A percentile compares a stretch with the other conserved stretches of the same genome.
Evolutionary conservation across 345 rosid genomes (phyloP).

Genomic region (Populus deltoides): DNA sequence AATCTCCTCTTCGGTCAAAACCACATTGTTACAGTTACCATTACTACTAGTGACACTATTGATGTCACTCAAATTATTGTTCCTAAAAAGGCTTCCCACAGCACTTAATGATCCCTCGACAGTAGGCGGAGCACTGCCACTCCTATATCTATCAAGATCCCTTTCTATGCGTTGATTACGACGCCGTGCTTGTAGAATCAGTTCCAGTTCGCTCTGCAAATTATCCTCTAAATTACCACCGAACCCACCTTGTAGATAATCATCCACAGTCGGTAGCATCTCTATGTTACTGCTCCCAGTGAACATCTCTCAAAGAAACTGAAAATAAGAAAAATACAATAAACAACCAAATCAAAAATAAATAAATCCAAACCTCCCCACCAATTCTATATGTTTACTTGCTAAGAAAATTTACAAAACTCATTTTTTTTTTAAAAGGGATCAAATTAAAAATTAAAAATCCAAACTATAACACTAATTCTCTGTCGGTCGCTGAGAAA

Average conservation of each 20-base stretch:
- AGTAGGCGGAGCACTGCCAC: conserved; percentile 96
- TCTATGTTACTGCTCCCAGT: conserved; percentile 56
- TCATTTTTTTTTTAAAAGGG: background rate
- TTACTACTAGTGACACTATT: conserved; percentile 12
- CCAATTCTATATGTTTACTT: background rate
- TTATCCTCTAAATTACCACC: conserved; percentile 53
- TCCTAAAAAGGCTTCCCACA: conserved; percentile 58
- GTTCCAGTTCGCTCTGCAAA: conserved; percentile 64
- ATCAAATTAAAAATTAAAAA: background rate
- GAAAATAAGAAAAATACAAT: background rate
- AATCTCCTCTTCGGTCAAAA: conserved; percentile 68
- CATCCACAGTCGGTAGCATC: conserved; percentile 46
- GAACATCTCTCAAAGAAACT: conserved; percentile 33
- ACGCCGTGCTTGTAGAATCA: conserved; percentile 54
- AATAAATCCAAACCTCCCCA: background rate
- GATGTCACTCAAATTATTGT: conserved; percentile 39
- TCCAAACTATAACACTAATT: background rate
- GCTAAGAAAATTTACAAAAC: background rate
- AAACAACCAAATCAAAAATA: background rate
- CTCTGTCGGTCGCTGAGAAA: background rate
- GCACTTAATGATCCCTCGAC: conserved; percentile 84
- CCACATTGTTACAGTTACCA: conserved; percentile 27
- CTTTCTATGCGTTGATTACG: conserved; percentile 47
- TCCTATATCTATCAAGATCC: conserved; percentile 53
- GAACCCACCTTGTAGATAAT: conserved; percentile 44